phyloP scores from a whole-genome alignment of 495 filamentous ascomycete genomes.

The Penicillium roqueforti region DNA sequence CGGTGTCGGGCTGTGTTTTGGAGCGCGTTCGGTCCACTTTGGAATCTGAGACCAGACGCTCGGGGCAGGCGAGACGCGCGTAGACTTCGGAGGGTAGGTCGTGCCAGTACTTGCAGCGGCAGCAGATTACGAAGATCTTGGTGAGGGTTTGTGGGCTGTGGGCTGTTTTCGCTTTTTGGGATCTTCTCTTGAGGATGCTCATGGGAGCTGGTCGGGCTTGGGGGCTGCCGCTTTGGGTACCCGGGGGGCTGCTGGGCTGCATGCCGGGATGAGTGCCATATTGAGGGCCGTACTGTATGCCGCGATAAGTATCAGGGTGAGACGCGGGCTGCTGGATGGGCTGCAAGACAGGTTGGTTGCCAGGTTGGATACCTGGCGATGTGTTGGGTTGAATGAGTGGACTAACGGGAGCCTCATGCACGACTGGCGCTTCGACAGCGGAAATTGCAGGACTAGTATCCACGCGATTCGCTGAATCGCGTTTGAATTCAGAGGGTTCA shows the following conservation, averaged over 20 bases:
- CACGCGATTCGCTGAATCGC: not conserved
- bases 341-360: not conserved
- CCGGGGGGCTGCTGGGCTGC: not conserved
- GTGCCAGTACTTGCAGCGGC: constrained; percentile 76
- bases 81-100: constrained; percentile 74
- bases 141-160: constrained; percentile 50
- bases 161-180: constrained; percentile 18
- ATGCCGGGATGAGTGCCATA: not conserved
- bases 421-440: not conserved
- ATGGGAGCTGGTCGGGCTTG: constrained; percentile 4
- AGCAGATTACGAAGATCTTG: constrained; percentile 79
- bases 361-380: not conserved
- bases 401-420: not conserved
- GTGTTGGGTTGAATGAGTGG: not conserved
- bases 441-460: not conserved
- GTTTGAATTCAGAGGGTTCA: constrained; percentile 8
- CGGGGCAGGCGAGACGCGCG: constrained; percentile 65
- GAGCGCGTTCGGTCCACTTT: constrained; percentile 12
- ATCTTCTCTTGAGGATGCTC: constrained; percentile 7
- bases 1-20: constrained; percentile 9
- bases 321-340: not conserved
- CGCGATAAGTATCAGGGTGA: not conserved
- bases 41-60: constrained; percentile 47
- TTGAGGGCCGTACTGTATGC: not conserved
- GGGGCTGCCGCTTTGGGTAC: not conserved